A percentile compares a stretch with the other conserved stretches of the same genome.
These are phyloP conservation scores for Neofusicoccum parvum DNA, from an alignment of 2,329 filamentous ascomycete genomes.

Conservation along the genomic window DNA sequence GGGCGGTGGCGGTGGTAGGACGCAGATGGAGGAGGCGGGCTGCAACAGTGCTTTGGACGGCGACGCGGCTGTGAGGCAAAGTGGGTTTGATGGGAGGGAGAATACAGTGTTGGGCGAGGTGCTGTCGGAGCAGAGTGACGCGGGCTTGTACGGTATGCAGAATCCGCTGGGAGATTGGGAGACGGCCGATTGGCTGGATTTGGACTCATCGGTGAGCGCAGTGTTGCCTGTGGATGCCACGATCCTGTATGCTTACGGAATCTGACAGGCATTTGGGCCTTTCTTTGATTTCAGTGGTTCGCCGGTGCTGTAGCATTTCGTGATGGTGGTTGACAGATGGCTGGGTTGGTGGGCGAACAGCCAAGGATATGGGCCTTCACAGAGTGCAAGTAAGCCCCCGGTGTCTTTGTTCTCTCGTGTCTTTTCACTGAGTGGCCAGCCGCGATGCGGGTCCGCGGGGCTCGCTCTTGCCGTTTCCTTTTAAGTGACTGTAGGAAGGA, in stretches of 20 bases:
- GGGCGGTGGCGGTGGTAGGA: slow-evolving; percentile 7
- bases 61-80: too few relatives aligned
- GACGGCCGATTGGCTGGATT: slow-evolving; percentile 38
- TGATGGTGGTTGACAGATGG: too few relatives aligned
- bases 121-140: slow-evolving; percentile 24
- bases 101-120: not conserved
- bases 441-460: too few relatives aligned
- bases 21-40: too few relatives aligned
- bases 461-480: too few relatives aligned
- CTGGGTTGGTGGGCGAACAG: too few relatives aligned
- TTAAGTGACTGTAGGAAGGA: too few relatives aligned
- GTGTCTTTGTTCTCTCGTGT: too few relatives aligned
- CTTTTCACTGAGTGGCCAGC: too few relatives aligned
- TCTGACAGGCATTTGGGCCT: not conserved
- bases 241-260: not conserved
- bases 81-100: not conserved
- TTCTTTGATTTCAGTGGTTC: not conserved
- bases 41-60: too few relatives aligned
- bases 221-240: slow-evolving; percentile 19
- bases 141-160: slow-evolving; percentile 23
- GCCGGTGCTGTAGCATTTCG: not conserved
- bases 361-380: too few relatives aligned
- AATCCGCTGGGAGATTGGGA: slow-evolving; percentile 36
- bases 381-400: too few relatives aligned
- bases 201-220: slow-evolving; percentile 34